phyloP scores from a whole-genome alignment of 164 flowering plant species.

The Piper betle region DNA sequence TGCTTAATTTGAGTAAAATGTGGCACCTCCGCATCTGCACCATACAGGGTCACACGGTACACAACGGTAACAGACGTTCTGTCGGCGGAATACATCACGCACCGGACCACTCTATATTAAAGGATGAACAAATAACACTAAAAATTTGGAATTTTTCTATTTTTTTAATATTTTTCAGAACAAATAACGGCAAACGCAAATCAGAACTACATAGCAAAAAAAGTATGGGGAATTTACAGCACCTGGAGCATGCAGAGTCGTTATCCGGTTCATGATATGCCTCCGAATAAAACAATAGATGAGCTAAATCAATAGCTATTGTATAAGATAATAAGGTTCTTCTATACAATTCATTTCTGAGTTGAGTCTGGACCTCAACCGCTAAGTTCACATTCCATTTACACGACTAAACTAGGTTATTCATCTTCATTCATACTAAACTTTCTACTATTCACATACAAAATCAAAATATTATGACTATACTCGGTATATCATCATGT shows the following conservation, averaged over 20 bases:
- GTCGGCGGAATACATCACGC: conserved; percentile 70
- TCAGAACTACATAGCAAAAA: neutral
- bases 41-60: conserved; percentile 82
- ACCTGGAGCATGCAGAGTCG: conserved; percentile 93
- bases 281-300: conserved; percentile 27
- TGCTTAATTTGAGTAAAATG: too few species aligned
- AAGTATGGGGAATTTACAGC: neutral
- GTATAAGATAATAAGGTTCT: too few species aligned
- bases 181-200: neutral
- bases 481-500: too few species aligned
- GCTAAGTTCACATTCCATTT: too few species aligned
- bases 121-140: neutral
- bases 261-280: conserved; percentile 77
- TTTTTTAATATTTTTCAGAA: too few species aligned
- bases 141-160: neutral
- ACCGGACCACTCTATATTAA: conserved; percentile 81
- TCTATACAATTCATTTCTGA: too few species aligned
- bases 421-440: too few species aligned
- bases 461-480: too few species aligned
- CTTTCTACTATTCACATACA: too few species aligned
- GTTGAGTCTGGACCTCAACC: too few species aligned
- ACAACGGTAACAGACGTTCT: conserved; percentile 75
- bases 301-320: too few species aligned
- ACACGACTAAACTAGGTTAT: too few species aligned
- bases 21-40: conserved; percentile 71